A percentile compares a stretch with the other conserved stretches of the same genome.
Evolutionary conservation across 257 asterid species (phyloP).

Genomic region (Solanum phureja): DNA sequence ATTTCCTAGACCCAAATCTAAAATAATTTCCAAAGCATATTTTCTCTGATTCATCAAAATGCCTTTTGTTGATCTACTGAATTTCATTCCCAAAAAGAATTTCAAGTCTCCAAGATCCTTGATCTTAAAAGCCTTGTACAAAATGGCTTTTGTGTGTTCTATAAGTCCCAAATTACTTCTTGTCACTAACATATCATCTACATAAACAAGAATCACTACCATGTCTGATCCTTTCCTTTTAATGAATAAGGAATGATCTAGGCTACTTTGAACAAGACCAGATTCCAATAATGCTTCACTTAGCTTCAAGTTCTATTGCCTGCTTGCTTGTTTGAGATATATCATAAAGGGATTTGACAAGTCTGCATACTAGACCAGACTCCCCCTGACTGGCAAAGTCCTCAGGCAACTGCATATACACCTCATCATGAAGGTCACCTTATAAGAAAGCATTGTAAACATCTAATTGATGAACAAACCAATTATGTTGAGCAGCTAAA

Average conservation of each 20-base stretch:
- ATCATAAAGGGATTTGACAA: background rate
- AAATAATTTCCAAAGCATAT: background rate
- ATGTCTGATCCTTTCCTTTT: background rate
- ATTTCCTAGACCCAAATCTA: background rate
- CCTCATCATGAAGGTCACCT: background rate
- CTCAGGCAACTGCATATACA: background rate
- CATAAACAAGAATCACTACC: background rate
- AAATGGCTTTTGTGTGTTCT: background rate
- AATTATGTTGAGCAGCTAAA: background rate
- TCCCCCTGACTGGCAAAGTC: background rate
- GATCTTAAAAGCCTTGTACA: background rate
- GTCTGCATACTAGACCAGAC: background rate
- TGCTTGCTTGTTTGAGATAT: background rate
- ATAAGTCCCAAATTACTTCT: fast-evolving
- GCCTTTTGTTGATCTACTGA: background rate
- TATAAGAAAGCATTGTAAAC: background rate
- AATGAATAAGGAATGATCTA: background rate
- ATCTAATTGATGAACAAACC: background rate
- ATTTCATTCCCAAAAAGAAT: background rate
- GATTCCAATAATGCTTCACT: background rate
- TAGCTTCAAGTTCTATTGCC: background rate
- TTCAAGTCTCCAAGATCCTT: background rate
- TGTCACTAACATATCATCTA: background rate
- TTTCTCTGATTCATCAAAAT: background rate
- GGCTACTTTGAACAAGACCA: background rate